Conservation (phyloP, 208 protist genomes). For the Vickermania ingenoplastis region DNA sequence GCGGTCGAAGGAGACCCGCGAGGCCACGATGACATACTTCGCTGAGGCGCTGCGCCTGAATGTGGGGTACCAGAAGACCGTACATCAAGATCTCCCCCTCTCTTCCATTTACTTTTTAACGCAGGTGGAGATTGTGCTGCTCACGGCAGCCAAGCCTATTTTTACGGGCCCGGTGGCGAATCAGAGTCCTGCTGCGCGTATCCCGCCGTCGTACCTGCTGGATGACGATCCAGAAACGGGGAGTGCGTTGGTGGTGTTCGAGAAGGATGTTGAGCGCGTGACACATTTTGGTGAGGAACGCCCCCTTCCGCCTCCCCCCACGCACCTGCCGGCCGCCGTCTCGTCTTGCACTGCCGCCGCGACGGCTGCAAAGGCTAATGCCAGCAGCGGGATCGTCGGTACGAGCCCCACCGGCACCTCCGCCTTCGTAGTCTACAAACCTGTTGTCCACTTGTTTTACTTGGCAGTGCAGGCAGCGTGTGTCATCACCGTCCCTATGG, state of each 20-base stretch:
- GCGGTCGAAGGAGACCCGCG: constrained; percentile 36
- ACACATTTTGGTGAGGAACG: constrained; percentile 43
- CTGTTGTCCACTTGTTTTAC: constrained; percentile 75
- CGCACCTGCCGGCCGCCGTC: constrained; percentile 6
- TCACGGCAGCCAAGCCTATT: constrained; percentile 60
- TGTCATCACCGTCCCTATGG: constrained; percentile 35
- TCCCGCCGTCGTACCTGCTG: constrained; percentile 58
- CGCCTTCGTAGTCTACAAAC: constrained; percentile 28
- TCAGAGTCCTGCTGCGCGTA: constrained; percentile 11
- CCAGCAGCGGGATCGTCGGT: background rate
- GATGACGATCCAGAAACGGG: constrained; percentile 18
- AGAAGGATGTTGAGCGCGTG: constrained; percentile 65
- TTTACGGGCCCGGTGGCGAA: constrained; percentile 16
- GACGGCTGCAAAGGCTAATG: no score
- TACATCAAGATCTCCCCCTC: constrained; percentile 55
- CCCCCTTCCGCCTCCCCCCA: constrained; percentile 35
- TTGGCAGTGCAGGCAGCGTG: constrained; percentile 46
- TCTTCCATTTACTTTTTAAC: constrained; percentile 74
- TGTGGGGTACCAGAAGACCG: constrained; percentile 69
- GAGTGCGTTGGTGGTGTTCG: constrained; percentile 37
- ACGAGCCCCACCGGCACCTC: background rate
- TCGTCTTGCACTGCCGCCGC: background rate
- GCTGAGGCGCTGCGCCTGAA: constrained; percentile 62
- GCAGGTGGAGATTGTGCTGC: constrained; percentile 66
- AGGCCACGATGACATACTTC: constrained; percentile 59